phyloP scores from a whole-genome alignment of 768 basidiomycete genomes.

The Boletus barrowsii region DNA sequence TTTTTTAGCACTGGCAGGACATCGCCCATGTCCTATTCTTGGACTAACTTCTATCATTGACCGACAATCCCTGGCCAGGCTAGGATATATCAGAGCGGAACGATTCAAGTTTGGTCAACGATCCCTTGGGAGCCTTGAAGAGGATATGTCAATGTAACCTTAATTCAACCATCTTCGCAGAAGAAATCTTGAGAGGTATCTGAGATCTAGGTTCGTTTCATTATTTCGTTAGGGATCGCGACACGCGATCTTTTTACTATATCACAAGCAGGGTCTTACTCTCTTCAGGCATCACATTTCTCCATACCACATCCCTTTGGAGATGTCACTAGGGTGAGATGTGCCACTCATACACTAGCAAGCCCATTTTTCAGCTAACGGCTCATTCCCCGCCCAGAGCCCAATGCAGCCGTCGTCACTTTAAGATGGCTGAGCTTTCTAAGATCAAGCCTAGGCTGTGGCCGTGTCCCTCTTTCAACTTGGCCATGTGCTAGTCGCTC shows the following conservation, averaged over 20 bases:
- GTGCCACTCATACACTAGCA: not conserved
- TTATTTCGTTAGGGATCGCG: constrained; percentile 6
- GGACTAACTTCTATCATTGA: not conserved
- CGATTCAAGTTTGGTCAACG: not conserved
- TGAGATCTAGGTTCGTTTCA: constrained; percentile 15
- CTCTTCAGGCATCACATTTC: not conserved
- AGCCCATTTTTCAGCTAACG: not conserved
- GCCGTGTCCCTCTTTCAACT: not conserved
- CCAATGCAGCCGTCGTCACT: not conserved
- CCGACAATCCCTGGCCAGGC: not conserved
- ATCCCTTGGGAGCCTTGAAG: not conserved
- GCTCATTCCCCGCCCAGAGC: too few species aligned
- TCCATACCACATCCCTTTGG: not conserved
- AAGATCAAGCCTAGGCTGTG: not conserved
- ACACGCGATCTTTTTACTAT: constrained; percentile 5
- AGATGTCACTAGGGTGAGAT: not conserved
- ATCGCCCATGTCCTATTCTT: too few species aligned
- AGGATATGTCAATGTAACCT: not conserved
- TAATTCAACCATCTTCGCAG: not conserved
- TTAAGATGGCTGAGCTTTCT: not conserved
- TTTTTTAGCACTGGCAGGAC: too few species aligned
- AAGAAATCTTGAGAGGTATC: not conserved
- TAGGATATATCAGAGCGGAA: not conserved
- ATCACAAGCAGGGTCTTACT: constrained; percentile 9
- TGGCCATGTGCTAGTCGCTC: not conserved